These are phyloP conservation scores for Aureobasidium sp. DNA, from an alignment of 2,329 filamentous ascomycete species.

Conservation along the genomic window DNA sequence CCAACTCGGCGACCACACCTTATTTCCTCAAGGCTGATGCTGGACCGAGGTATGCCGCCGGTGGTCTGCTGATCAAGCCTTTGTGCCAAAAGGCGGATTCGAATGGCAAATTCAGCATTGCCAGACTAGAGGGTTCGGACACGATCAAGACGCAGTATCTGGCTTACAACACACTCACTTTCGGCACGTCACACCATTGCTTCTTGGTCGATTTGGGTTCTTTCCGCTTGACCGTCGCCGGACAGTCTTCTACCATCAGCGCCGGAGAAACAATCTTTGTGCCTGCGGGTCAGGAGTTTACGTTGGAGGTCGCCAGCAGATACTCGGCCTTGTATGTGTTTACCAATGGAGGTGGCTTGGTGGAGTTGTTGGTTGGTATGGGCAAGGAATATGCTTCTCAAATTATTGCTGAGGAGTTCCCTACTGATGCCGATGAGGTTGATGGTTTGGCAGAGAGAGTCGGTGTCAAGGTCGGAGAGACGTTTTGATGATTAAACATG, in stretches of 20 bases:
- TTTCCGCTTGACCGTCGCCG: constrained; percentile 37
- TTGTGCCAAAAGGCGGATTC: constrained; percentile 45
- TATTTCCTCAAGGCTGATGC: constrained; percentile 49
- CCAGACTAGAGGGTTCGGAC: constrained; percentile 39
- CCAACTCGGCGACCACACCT: constrained; percentile 35
- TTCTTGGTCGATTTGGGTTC: constrained; percentile 44
- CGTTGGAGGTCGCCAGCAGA: constrained; percentile 38
- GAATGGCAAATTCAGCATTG: constrained; percentile 46
- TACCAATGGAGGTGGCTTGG: constrained; percentile 43
- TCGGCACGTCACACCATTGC: constrained; percentile 46
- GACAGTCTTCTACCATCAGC: constrained; percentile 31
- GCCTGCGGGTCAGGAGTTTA: constrained; percentile 41
- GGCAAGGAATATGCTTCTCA: constrained; percentile 21
- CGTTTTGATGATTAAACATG: neutral
- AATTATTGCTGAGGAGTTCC: constrained; percentile 16
- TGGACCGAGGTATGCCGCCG: constrained; percentile 41
- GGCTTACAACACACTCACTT: constrained; percentile 26
- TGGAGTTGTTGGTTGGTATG: constrained; percentile 37
- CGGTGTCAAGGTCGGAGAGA: constrained; percentile 2
- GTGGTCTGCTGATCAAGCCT: constrained; percentile 42
- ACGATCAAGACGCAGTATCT: constrained; percentile 30
- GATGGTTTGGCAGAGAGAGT: neutral
- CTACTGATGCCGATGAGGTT: neutral
- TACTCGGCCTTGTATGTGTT: constrained; percentile 45
- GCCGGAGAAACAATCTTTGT: constrained; percentile 47